Conservation (phyloP, 192 early-diverging fungal species). For the Coemansia sp. region DNA sequence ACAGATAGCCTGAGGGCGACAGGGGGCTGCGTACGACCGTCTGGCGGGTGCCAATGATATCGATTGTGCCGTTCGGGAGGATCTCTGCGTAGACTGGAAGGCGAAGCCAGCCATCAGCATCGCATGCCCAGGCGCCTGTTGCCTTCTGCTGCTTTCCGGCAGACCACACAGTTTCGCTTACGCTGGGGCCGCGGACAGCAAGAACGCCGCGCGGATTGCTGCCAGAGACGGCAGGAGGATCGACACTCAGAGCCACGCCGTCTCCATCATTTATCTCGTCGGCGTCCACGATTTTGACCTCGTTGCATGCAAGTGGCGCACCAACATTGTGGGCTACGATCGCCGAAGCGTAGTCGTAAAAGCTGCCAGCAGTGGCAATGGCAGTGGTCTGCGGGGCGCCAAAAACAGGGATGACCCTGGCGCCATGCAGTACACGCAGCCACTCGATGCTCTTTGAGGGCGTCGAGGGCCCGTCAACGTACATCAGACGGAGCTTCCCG, state of each 20-base stretch:
- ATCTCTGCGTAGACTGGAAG: conserved; percentile 37
- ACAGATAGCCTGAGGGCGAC: conserved; percentile 16
- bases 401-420: conserved; percentile 45
- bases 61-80: conserved; percentile 44
- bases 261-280: neutral
- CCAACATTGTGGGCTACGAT: conserved; percentile 52
- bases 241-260: conserved; percentile 11
- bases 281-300: conserved; percentile 46
- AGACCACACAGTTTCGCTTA: conserved; percentile 31
- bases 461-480: conserved; percentile 28
- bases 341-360: conserved; percentile 50
- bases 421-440: conserved; percentile 42
- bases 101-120: conserved; percentile 36
- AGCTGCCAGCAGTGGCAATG: conserved; percentile 23
- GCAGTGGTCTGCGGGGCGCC: conserved; percentile 26
- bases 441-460: conserved; percentile 44
- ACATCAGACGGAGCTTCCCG: conserved; percentile 43
- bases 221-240: conserved; percentile 5
- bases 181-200: conserved; percentile 42
- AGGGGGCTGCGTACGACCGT: conserved; percentile 17
- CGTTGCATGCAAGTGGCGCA: conserved; percentile 49
- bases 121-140: neutral
- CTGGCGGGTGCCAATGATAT: conserved; percentile 28
- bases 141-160: neutral
- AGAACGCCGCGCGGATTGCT: conserved; percentile 46